Conservation (phyloP, 495 filamentous ascomycete genomes). For the Neurospora sp. region DNA sequence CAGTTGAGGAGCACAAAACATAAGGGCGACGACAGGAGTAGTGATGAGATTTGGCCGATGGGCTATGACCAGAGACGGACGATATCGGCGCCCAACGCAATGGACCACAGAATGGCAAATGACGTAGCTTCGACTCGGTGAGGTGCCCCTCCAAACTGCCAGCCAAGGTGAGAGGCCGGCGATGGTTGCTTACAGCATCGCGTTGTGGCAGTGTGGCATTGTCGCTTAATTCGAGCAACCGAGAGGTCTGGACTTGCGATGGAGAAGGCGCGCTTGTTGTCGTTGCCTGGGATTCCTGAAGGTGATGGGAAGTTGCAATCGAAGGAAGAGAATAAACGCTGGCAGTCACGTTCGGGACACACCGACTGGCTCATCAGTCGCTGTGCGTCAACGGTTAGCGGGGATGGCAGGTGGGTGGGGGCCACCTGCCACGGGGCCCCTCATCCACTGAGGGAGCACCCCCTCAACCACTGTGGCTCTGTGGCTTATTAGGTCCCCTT, state of each 20-base stretch:
- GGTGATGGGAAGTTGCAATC: not conserved
- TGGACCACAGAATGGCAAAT: not conserved
- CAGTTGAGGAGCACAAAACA: not conserved
- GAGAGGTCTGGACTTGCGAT: not conserved
- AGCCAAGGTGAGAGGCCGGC: not conserved
- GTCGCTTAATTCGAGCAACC: not conserved
- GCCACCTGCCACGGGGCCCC: not conserved
- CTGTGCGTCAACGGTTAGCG: not conserved
- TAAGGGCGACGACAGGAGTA: not conserved
- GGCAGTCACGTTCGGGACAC: not conserved
- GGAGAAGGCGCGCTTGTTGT: not conserved
- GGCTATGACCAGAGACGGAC: not conserved
- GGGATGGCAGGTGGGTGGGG: not conserved
- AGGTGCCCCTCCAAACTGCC: not conserved
- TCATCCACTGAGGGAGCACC: not conserved
- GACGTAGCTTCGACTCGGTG: not conserved
- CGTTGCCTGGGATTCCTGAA: not conserved
- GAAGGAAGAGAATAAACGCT: not conserved
- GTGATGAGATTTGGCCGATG: too few relatives aligned
- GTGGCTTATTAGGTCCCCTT: not conserved
- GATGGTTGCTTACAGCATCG: not conserved
- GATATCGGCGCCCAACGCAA: not conserved
- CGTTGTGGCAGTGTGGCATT: not conserved
- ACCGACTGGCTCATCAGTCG: not conserved
- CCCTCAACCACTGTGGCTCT: not conserved